Evolutionary conservation across 2,329 filamentous ascomycete genomes (phyloP).

Genomic region (Annulohypoxylon truncatum): DNA sequence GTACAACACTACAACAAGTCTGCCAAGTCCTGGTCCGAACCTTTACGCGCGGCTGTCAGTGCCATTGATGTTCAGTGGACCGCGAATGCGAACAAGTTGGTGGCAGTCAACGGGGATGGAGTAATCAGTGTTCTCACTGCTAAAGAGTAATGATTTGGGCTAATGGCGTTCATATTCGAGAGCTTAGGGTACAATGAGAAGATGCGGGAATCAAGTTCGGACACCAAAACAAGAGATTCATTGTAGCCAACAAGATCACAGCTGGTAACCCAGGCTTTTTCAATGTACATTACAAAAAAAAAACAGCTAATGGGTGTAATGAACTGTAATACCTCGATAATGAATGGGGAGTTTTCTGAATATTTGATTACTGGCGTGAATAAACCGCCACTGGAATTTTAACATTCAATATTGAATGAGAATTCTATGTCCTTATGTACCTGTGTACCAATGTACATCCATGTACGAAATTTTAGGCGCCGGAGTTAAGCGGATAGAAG

Average conservation of each 20-base stretch:
- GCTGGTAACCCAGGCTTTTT: background rate
- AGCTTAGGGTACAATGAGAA: background rate
- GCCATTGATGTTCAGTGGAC: slow-evolving; percentile 84
- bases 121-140: slow-evolving; percentile 74
- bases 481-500: slow-evolving; percentile 11
- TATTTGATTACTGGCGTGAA: too few species aligned
- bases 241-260: background rate
- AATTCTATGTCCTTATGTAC: background rate
- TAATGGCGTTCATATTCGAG: slow-evolving; percentile 1
- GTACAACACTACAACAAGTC: slow-evolving; percentile 92
- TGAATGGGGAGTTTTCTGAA: background rate
- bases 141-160: slow-evolving; percentile 56
- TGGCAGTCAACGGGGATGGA: slow-evolving; percentile 80
- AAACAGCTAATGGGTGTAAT: background rate
- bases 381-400: too few species aligned
- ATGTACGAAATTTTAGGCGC: slow-evolving; percentile 2
- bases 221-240: background rate
- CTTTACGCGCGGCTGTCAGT: slow-evolving; percentile 79
- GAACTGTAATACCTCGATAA: slow-evolving; percentile 7
- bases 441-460: background rate
- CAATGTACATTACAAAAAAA: slow-evolving; percentile 20
- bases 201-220: background rate
- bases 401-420: too few species aligned
- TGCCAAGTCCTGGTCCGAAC: slow-evolving; percentile 89
- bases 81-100: slow-evolving; percentile 75